Evolutionary conservation across 139 green algal species (phyloP).

Genomic region (Coelastrella sp.): DNA sequence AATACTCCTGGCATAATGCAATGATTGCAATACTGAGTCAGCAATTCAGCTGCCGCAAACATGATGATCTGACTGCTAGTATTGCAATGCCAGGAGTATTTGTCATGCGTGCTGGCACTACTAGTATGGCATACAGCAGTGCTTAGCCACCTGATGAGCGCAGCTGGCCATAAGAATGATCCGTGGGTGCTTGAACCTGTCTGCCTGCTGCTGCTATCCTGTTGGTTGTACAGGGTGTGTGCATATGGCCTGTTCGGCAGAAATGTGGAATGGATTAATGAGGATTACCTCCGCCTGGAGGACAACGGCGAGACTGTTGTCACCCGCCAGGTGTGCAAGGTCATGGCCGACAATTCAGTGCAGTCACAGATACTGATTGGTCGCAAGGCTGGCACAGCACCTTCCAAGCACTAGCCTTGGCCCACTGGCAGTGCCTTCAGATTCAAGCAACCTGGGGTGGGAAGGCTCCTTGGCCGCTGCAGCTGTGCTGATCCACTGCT

Average conservation of each 20-base stretch:
- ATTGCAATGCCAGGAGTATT: no score
- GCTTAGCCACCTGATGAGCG: no score
- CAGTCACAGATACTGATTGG: constrained; percentile 17
- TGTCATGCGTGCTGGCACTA: no score
- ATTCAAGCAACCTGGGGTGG: no score
- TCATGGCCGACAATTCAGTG: not conserved
- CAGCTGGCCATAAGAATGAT: no score
- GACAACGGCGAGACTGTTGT: constrained; percentile 36
- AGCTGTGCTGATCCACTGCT: no score
- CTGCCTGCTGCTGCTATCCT: not conserved
- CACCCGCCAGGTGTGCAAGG: constrained; percentile 25
- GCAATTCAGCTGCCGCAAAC: no score
- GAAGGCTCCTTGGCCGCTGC: no score
- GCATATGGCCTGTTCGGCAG: constrained; percentile 9
- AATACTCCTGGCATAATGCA: no score
- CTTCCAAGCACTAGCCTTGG: not conserved
- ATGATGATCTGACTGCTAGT: no score
- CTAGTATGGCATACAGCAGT: no score
- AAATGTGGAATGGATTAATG: constrained; percentile 19
- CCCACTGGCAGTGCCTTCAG: not conserved
- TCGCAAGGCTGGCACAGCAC: not conserved
- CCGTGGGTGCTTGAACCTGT: not conserved
- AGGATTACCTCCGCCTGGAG: constrained; percentile 49
- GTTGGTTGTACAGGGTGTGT: not conserved
- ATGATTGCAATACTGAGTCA: no score